Conservation (phyloP, 2,329 filamentous ascomycete genomes). For the Cladosporium oxysporum region DNA sequence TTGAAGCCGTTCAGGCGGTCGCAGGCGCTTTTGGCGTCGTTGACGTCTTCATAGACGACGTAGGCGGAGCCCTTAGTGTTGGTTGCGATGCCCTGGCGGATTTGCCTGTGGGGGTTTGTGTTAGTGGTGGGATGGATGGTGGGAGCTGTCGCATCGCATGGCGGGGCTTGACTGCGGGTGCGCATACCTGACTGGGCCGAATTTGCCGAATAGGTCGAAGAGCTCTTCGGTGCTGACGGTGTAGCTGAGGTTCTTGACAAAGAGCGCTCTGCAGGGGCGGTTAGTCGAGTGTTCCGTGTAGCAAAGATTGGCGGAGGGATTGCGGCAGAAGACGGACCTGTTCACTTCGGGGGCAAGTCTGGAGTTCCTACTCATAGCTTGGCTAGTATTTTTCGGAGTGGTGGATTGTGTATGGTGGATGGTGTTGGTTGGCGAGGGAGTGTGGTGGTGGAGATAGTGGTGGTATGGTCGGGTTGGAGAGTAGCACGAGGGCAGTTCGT, state of each 20-base stretch:
- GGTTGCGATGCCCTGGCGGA: slow-evolving; percentile 94
- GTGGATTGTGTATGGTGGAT: slow-evolving; percentile 21
- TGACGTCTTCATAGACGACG: slow-evolving; percentile 98
- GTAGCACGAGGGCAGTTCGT: not conserved
- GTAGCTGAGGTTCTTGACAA: slow-evolving; percentile 99
- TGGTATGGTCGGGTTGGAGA: not conserved
- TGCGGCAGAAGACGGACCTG: slow-evolving; percentile 64
- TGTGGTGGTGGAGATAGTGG: not conserved
- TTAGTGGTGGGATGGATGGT: slow-evolving; percentile 22
- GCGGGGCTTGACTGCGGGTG: not conserved
- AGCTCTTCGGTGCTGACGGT: slow-evolving; percentile 98
- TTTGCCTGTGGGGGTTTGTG: slow-evolving; percentile 66
- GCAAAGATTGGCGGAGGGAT: not conserved
- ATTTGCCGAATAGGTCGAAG: slow-evolving; percentile 98
- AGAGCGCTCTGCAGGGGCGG: slow-evolving; percentile 75
- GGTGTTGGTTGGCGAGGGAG: slow-evolving; percentile 1
- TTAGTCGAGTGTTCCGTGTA: slow-evolving; percentile 14
- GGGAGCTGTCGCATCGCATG: slow-evolving; percentile 36
- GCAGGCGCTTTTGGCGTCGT: slow-evolving; percentile 98
- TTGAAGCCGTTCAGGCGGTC: slow-evolving; percentile 99
- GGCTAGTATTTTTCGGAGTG: slow-evolving; percentile 26
- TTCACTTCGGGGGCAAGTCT: slow-evolving; percentile 99
- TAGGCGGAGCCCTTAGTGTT: slow-evolving; percentile 98
- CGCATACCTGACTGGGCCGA: slow-evolving; percentile 83
- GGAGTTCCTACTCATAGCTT: slow-evolving; percentile 92